phyloP scores from a whole-genome alignment of 2,329 filamentous ascomycete species.

The Nothopassalora personata region DNA sequence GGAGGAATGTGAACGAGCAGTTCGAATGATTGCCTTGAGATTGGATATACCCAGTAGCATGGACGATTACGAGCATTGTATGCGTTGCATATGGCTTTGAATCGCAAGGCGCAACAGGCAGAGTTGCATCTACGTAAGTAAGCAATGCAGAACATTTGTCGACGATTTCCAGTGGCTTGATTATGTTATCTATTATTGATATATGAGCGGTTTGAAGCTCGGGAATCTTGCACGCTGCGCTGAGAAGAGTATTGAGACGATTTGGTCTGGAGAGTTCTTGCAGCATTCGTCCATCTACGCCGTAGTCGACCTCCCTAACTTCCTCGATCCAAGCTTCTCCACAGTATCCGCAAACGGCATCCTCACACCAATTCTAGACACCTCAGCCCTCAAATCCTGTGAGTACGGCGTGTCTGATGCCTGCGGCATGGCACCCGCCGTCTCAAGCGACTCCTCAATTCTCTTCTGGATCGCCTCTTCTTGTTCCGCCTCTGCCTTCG shows the following conservation, averaged over 20 bases:
- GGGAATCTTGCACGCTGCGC: too few species aligned
- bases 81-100: neutral
- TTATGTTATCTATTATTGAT: too few species aligned
- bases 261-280: too few species aligned
- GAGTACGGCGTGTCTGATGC: neutral
- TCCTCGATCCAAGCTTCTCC: neutral
- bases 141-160: neutral
- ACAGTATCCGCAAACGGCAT: slow-evolving; percentile 2
- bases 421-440: neutral
- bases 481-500: slow-evolving; percentile 4
- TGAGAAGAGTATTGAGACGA: too few species aligned
- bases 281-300: neutral
- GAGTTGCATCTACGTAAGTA: neutral
- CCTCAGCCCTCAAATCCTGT: neutral
- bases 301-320: neutral
- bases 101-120: neutral
- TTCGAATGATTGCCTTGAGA: neutral
- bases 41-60: neutral
- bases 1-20: neutral
- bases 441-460: neutral
- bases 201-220: too few species aligned
- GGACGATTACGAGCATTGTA: neutral
- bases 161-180: neutral
- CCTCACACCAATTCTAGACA: neutral
- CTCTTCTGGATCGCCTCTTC: neutral